phyloP scores from a whole-genome alignment of 306 rosid species.

The Pyrus pyrifolia region DNA sequence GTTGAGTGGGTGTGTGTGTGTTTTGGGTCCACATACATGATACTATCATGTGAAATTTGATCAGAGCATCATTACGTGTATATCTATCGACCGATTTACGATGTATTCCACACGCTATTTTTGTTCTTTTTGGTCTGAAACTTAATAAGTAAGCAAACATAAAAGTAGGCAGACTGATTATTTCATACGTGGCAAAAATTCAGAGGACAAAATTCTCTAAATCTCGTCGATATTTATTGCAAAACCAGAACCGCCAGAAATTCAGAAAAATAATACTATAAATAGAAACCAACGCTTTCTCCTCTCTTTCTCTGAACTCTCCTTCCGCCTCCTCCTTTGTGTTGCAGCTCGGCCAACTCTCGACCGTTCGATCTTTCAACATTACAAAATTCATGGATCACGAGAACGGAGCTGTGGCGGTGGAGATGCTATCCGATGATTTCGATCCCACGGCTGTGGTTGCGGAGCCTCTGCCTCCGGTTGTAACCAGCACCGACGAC shows the following conservation, averaged over 20 bases:
- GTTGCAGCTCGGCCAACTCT: background rate
- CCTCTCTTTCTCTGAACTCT: background rate
- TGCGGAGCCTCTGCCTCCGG: constrained; percentile 34
- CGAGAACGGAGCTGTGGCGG: background rate
- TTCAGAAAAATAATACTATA: background rate
- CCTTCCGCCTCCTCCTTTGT: background rate
- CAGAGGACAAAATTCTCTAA: no score
- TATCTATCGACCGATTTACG: background rate
- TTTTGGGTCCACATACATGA: no score
- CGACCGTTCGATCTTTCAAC: background rate
- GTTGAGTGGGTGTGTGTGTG: no score
- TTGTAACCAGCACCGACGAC: constrained; percentile 1
- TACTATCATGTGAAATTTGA: background rate
- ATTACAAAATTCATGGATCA: background rate
- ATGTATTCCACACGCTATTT: background rate
- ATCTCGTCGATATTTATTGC: background rate
- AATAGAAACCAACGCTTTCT: background rate
- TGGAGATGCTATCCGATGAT: constrained; percentile 10
- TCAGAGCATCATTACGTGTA: background rate
- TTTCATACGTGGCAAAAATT: background rate
- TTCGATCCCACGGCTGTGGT: constrained; percentile 29
- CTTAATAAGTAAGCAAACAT: background rate
- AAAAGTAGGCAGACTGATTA: background rate
- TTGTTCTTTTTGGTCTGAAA: no score
- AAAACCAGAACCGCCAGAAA: background rate